Evolutionary conservation across 495 filamentous ascomycete genomes (phyloP).

Genomic region (Talaromyces trachyspermus): DNA sequence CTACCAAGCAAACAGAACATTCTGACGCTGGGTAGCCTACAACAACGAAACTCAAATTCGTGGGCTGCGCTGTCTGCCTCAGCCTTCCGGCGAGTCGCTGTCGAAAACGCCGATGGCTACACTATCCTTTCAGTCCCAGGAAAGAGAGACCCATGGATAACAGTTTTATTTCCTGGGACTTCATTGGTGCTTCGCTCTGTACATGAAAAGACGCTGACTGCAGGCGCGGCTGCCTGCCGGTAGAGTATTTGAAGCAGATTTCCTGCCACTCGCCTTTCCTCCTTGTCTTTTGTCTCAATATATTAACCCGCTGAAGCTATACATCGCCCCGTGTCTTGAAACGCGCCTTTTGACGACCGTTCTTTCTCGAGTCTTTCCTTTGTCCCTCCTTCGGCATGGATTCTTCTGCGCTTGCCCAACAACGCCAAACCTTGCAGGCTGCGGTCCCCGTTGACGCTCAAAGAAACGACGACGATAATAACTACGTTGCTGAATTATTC

Average conservation of each 20-base stretch:
- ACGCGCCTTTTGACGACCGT: no score
- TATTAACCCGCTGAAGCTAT: no score
- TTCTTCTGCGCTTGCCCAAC: no score
- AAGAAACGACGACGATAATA: no score
- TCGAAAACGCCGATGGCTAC: slow-evolving; percentile 39
- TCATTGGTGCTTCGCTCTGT: slow-evolving; percentile 26
- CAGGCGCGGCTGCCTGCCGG: no score
- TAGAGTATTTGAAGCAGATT: background rate
- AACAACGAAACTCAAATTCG: slow-evolving; percentile 1
- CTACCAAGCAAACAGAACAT: background rate
- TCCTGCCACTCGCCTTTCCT: background rate
- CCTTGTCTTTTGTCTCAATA: background rate
- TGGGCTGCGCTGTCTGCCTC: slow-evolving; percentile 37
- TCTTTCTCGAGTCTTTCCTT: no score
- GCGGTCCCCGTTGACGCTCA: no score
- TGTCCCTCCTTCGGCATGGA: no score
- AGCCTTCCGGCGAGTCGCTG: slow-evolving; percentile 27
- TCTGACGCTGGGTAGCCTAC: slow-evolving; percentile 1
- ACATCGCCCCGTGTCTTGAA: no score
- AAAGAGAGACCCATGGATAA: slow-evolving; percentile 8
- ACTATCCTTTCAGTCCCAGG: slow-evolving; percentile 28
- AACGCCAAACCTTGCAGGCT: no score
- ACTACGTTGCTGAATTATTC: no score
- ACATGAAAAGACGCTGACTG: no score
- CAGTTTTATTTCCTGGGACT: slow-evolving; percentile 30